Conservation (phyloP, 2,329 filamentous ascomycete genomes). For the Botryotinia globosa region DNA sequence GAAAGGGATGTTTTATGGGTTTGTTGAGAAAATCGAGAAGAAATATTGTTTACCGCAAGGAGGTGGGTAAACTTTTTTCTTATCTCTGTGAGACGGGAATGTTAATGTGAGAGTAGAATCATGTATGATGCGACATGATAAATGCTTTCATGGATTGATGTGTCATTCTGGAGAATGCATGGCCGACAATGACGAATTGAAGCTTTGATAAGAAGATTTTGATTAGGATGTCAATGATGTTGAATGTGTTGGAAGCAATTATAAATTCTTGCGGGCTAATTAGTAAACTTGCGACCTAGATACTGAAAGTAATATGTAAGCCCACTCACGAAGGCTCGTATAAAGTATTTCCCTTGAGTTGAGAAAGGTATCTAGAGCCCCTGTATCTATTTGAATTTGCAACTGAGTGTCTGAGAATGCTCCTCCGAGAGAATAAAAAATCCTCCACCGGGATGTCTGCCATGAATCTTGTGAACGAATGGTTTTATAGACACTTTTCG, state of each 20-base stretch:
- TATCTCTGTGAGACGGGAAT: not conserved
- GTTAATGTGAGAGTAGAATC: not conserved
- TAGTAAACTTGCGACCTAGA: not conserved
- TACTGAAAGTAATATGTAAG: not conserved
- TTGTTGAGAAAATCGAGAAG: not conserved
- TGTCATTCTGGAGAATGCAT: slow-evolving; percentile 5
- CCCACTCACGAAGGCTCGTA: no score
- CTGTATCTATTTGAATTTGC: not conserved
- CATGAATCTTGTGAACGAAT: not conserved
- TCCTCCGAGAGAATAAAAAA: not conserved
- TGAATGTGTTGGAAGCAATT: not conserved
- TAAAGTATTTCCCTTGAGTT: not conserved
- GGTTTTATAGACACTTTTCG: not conserved
- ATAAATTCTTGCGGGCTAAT: not conserved
- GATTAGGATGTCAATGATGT: not conserved
- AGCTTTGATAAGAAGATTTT: not conserved
- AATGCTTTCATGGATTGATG: slow-evolving; percentile 5
- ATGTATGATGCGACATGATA: slow-evolving; percentile 9
- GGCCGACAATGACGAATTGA: not conserved
- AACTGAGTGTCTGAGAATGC: not conserved
- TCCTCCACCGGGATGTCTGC: not conserved
- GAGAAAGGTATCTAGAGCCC: not conserved
- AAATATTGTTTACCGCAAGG: not conserved
- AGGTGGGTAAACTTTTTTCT: not conserved
- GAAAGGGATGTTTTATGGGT: slow-evolving; percentile 1